Percentiles rank a stretch among this genome's conserved stretches.
Conservation (phyloP, 306 rosid species). For the Cicer pinnatifidum region DNA sequence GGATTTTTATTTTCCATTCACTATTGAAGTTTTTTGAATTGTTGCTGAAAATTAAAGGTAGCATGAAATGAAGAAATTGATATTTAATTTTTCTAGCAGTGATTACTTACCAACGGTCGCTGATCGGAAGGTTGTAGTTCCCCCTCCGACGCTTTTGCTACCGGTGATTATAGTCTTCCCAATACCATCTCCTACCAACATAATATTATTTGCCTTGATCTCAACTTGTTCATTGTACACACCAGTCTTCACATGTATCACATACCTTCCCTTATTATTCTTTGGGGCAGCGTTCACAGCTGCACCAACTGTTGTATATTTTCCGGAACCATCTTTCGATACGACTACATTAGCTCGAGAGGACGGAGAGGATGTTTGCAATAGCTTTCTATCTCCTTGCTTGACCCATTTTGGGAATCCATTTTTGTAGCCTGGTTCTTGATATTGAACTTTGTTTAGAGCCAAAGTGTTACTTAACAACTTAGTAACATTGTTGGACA, state of each 20-base stretch:
- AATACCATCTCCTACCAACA: conserved; percentile 78
- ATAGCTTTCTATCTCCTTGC: conserved; percentile 66
- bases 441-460: conserved; percentile 52
- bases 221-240: conserved; percentile 63
- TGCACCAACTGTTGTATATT: conserved; percentile 54
- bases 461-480: conserved; percentile 67
- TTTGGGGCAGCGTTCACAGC: conserved; percentile 57
- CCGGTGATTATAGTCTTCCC: conserved; percentile 75
- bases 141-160: conserved; percentile 78
- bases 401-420: conserved; percentile 77
- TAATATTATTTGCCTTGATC: conserved; percentile 57
- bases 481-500: conserved; percentile 69
- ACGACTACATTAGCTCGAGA: conserved; percentile 55
- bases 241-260: conserved; percentile 70
- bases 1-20: no score
- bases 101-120: conserved; percentile 72
- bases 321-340: conserved; percentile 71
- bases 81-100: not conserved
- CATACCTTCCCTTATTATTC: conserved; percentile 59
- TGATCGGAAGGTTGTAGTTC: conserved; percentile 70
- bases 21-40: no score
- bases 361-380: conserved; percentile 57
- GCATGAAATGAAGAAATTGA: no score
- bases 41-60: no score
- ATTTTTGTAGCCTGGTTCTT: conserved; percentile 35